phyloP scores from a whole-genome alignment of 2,329 filamentous ascomycete species.

The Pseudogymnoascus sp. region DNA sequence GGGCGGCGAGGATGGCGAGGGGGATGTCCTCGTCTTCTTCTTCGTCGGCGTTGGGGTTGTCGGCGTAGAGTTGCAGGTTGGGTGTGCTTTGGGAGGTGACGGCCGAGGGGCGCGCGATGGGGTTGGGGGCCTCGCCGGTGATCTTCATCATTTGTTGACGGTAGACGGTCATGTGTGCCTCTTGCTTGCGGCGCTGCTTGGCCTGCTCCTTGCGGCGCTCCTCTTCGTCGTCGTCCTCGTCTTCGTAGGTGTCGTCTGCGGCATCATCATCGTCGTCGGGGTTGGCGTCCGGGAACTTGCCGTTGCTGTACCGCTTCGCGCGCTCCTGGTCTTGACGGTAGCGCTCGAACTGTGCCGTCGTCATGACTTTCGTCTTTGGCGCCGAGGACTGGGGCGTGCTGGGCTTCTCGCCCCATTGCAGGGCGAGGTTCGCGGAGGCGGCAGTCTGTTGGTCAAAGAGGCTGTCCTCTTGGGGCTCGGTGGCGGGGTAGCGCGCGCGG shows the following conservation, averaged over 20 bases:
- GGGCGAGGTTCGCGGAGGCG: slow-evolving; percentile 22
- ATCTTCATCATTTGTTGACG: slow-evolving; percentile 96
- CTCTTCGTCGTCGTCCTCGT: slow-evolving; percentile 68
- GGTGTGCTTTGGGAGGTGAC: slow-evolving; percentile 55
- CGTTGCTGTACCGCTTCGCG: slow-evolving; percentile 37
- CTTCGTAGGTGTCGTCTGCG: slow-evolving; percentile 54
- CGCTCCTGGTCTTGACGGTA: slow-evolving; percentile 68
- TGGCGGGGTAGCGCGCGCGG: neutral
- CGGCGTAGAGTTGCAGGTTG: slow-evolving; percentile 38
- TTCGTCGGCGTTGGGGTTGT: slow-evolving; percentile 41
- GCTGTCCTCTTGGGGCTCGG: slow-evolving; percentile 19
- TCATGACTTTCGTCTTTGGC: slow-evolving; percentile 72
- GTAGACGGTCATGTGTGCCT: slow-evolving; percentile 83
- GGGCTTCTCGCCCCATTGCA: slow-evolving; percentile 21
- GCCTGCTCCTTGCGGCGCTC: slow-evolving; percentile 66
- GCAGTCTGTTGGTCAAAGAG: slow-evolving; percentile 24
- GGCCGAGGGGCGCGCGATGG: slow-evolving; percentile 42
- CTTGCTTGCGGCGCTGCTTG: slow-evolving; percentile 75
- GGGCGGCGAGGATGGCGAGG: slow-evolving; percentile 75
- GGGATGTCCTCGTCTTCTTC: slow-evolving; percentile 86
- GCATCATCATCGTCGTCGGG: slow-evolving; percentile 46
- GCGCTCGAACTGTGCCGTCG: slow-evolving; percentile 74
- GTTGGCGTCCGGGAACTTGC: slow-evolving; percentile 29
- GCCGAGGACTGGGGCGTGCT: slow-evolving; percentile 7
- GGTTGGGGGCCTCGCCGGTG: slow-evolving; percentile 60